Conservation (phyloP, 306 rosid species). For the Rosa persica region DNA sequence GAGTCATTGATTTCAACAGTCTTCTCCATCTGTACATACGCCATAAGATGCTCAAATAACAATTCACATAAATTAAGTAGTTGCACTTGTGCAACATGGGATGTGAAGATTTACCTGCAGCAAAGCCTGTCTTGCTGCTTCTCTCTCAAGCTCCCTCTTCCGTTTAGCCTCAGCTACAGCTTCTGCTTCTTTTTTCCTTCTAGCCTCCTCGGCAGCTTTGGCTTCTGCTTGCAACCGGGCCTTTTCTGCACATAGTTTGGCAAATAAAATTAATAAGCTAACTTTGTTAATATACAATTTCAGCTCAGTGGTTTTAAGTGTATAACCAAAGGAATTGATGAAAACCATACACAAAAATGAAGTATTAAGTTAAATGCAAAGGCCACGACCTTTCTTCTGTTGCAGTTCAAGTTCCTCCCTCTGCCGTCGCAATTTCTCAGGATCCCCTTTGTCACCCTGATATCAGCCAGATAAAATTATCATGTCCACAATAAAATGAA, state of each 20-base stretch:
- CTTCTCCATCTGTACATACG: slow-evolving; percentile 67
- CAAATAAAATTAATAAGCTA: neutral
- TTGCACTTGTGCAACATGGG: slow-evolving; percentile 13
- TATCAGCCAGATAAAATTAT: slow-evolving; percentile 32
- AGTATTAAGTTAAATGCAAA: neutral
- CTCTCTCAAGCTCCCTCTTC: slow-evolving; percentile 83
- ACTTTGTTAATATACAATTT: neutral
- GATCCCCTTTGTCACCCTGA: slow-evolving; percentile 83
- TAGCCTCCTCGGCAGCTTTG: slow-evolving; percentile 83
- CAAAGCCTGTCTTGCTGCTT: slow-evolving; percentile 85
- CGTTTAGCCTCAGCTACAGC: slow-evolving; percentile 77
- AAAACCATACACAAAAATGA: neutral
- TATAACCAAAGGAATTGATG: neutral
- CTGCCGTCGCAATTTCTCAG: slow-evolving; percentile 66
- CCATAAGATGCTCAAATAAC: slow-evolving; percentile 32
- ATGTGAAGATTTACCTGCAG: slow-evolving; percentile 51
- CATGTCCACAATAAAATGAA: slow-evolving; percentile 18
- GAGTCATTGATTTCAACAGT: slow-evolving; percentile 83
- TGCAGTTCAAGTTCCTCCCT: slow-evolving; percentile 75
- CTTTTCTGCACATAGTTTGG: slow-evolving; percentile 50
- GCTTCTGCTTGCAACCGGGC: slow-evolving; percentile 86
- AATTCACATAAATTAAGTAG: slow-evolving; percentile 12
- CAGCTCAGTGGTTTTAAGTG: neutral
- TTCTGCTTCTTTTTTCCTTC: slow-evolving; percentile 63
- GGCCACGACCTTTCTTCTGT: slow-evolving; percentile 57